Evolutionary conservation across 345 rosid species (phyloP).

Genomic region (Boechera divaricarpa): DNA sequence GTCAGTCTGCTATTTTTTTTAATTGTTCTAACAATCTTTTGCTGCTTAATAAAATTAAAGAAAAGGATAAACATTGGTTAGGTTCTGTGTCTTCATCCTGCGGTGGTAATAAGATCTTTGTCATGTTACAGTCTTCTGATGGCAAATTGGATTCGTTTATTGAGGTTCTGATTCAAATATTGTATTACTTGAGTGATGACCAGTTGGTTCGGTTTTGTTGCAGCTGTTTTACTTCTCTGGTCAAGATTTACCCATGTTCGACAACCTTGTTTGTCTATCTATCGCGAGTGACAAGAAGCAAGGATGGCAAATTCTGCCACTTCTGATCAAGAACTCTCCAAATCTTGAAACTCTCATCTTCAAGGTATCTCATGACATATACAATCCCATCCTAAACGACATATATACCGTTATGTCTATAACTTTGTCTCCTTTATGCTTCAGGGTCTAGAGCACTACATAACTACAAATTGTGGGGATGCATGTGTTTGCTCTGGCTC

Average conservation of each 20-base stretch:
- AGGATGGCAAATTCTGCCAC: constrained; percentile 22
- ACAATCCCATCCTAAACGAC: not conserved
- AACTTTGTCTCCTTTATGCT: constrained; percentile 4
- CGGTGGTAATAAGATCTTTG: not conserved
- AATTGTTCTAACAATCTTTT: not conserved
- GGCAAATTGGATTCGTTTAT: not conserved
- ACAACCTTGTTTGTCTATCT: constrained; percentile 1
- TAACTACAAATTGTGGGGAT: not conserved
- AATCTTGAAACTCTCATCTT: constrained; percentile 25
- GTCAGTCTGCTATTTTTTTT: not conserved
- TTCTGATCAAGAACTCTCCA: constrained; percentile 25
- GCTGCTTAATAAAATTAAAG: not conserved
- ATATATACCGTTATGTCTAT: not conserved
- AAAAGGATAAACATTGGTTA: not conserved
- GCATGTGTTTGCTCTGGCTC: not conserved
- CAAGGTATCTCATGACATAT: constrained; percentile 12
- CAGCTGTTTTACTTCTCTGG: not conserved
- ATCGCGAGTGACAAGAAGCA: not conserved
- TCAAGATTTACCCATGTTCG: not conserved
- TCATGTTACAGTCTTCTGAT: not conserved
- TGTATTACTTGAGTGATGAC: not conserved
- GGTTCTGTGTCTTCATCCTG: not conserved
- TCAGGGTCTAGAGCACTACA: constrained; percentile 8
- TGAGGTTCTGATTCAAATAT: not conserved
- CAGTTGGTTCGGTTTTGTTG: not conserved